Conservation (phyloP, 2,329 filamentous ascomycete species). For the Acrocalymma vagum region DNA sequence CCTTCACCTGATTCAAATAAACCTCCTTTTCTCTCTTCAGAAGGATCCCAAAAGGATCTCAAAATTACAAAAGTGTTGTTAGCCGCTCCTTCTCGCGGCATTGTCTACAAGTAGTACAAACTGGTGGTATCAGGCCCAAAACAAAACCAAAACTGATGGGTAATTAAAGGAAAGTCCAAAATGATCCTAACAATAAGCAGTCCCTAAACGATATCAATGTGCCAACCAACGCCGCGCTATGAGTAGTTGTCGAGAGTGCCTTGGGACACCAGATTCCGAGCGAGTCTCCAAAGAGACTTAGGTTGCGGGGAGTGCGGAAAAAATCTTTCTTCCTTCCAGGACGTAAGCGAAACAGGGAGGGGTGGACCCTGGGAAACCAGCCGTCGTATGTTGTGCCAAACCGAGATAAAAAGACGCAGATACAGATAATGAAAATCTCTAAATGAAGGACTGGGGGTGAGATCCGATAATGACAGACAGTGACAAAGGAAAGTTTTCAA, state of each 20-base stretch:
- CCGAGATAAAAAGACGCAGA: conserved; percentile 21
- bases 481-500: conserved; percentile 46
- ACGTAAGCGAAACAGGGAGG: neutral
- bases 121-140: conserved; percentile 34
- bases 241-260: neutral
- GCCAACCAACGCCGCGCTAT: conserved; percentile 36
- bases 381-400: conserved; percentile 27
- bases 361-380: too few relatives aligned
- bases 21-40: conserved; percentile 19
- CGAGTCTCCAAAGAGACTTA: conserved; percentile 4
- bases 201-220: conserved; percentile 6
- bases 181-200: too few relatives aligned
- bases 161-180: too few relatives aligned
- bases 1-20: too few relatives aligned
- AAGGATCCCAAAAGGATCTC: conserved; percentile 1
- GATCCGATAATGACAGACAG: conserved; percentile 35
- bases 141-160: conserved; percentile 17
- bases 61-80: too few relatives aligned
- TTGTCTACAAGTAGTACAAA: conserved; percentile 33
- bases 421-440: conserved; percentile 30
- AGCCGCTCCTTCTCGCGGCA: conserved; percentile 21
- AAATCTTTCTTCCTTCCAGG: neutral
- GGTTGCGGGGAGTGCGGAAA: conserved; percentile 13
- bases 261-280: conserved; percentile 17
- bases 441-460: conserved; percentile 35